phyloP scores from a whole-genome alignment of 1,284 basidiomycete species.

The Ganoderma leucocontextum region DNA sequence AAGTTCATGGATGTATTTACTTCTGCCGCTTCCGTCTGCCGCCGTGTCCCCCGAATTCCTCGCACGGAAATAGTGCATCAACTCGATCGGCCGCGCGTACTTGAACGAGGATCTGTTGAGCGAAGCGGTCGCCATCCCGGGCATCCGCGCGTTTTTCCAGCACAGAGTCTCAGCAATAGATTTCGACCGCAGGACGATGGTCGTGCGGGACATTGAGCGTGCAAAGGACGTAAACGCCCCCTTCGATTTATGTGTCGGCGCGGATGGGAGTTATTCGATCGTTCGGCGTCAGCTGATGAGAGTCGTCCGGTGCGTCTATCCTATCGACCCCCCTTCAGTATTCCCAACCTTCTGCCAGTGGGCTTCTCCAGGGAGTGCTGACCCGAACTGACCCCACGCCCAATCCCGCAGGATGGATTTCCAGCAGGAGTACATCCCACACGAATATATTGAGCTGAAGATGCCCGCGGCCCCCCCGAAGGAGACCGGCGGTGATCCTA shows the following conservation, averaged over 20 bases:
- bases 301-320: conserved; percentile 72
- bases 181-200: conserved; percentile 73
- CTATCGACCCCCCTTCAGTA: conserved; percentile 29
- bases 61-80: conserved; percentile 74
- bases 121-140: conserved; percentile 68
- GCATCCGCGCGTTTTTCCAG: conserved; percentile 79
- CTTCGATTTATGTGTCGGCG: conserved; percentile 89
- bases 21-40: conserved; percentile 33
- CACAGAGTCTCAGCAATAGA: conserved; percentile 80
- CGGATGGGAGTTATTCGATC: conserved; percentile 90
- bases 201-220: conserved; percentile 54
- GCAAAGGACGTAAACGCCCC: conserved; percentile 53
- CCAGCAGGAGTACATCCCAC: conserved; percentile 92
- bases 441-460: conserved; percentile 96
- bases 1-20: conserved; percentile 23
- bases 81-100: conserved; percentile 90
- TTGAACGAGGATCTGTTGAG: conserved; percentile 89
- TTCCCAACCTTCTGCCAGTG: conserved; percentile 24
- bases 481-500: conserved; percentile 64
- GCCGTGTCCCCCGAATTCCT: conserved; percentile 32
- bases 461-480: conserved; percentile 79
- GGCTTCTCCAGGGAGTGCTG: conserved; percentile 26
- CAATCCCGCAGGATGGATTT: conserved; percentile 83
- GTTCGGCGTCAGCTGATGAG: conserved; percentile 91
- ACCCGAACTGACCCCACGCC: conserved; percentile 29